Base-by-base conservation (phyloP, 2,329 filamentous ascomycete species). In the Fonsecaea multimorphosa region DNA sequence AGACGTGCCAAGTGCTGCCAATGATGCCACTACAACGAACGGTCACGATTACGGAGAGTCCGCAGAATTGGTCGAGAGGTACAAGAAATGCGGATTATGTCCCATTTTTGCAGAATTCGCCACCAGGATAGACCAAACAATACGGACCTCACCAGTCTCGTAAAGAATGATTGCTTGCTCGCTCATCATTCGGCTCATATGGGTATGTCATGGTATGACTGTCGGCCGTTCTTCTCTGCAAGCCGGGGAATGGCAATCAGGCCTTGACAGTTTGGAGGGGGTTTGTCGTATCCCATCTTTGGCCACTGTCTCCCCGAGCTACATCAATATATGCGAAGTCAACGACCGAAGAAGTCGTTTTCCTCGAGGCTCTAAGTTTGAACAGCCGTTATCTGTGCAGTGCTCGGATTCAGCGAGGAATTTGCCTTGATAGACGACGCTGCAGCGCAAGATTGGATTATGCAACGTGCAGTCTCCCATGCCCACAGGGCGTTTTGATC, bases 31-130 rank as follows among this genome's bases (percentile, higher is more conserved):
- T n/a, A n/a, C 51, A 24, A 52, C 58, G 12, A 63, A 59, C 5
- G 65, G 72, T 69, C 24, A 46, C 8, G 32, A 27, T n/a, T 22
- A 52, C 22, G 22, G 55, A n/a, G 27, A 38, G 29, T 56, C 63
- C 14, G 22, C 56, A 14, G 62, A 68, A 54, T 58, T 72, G 14
- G 68, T 72, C 19, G 71, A 72, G 34, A 54, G 68, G 61, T 72
- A 72, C 49, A 63, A 51, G 51, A 52, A 65, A n/a, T 72, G 71
- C 44, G 68, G 68, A 6, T 54, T 71, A 16, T 66, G 57, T 58
- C 68, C 59, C 7, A 65, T 71, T 14, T 72, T 72, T 53, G 59
- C 68, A 1, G 61, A 62, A 12, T 72, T 70, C 44, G 69, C 69
- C n/a, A 64, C 58, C 14, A 68, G 24, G 7, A 53, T 72, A 38